Conservation (phyloP, 140 eudicot species). For the Anethum foeniculum region DNA sequence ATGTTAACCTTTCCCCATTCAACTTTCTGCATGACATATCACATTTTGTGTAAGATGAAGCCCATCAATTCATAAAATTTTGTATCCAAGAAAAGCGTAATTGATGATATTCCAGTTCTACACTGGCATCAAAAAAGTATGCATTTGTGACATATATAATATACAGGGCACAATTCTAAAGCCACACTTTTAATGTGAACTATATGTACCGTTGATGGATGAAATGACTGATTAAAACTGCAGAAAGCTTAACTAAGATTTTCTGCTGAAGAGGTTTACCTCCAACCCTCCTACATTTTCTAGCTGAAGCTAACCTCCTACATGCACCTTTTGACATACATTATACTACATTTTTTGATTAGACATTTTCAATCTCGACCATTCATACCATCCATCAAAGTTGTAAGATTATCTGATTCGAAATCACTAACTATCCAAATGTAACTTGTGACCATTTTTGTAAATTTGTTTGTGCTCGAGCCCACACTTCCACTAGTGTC, state of each 20-base stretch:
- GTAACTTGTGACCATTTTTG: no score
- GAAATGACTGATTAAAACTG: no score
- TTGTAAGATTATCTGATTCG: no score
- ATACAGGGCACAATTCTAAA: not conserved
- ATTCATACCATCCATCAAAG: no score
- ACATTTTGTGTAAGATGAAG: not conserved
- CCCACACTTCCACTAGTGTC: no score
- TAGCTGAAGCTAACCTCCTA: not conserved
- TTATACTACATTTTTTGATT: not conserved
- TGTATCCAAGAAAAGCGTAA: not conserved
- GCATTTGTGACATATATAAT: not conserved
- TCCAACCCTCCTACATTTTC: not conserved
- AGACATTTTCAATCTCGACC: no score
- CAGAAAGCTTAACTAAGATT: no score
- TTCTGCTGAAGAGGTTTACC: not conserved
- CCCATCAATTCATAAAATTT: not conserved
- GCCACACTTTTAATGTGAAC: no score
- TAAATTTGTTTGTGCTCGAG: no score
- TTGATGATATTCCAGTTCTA: not conserved
- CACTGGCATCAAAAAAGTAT: not conserved
- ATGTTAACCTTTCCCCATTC: conserved; percentile 72
- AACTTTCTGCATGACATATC: conserved; percentile 33
- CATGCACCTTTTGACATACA: not conserved
- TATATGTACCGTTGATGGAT: no score
- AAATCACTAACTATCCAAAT: no score